Conservation (phyloP, 208 protist species). For the Acanthamoeba castellanii region DNA sequence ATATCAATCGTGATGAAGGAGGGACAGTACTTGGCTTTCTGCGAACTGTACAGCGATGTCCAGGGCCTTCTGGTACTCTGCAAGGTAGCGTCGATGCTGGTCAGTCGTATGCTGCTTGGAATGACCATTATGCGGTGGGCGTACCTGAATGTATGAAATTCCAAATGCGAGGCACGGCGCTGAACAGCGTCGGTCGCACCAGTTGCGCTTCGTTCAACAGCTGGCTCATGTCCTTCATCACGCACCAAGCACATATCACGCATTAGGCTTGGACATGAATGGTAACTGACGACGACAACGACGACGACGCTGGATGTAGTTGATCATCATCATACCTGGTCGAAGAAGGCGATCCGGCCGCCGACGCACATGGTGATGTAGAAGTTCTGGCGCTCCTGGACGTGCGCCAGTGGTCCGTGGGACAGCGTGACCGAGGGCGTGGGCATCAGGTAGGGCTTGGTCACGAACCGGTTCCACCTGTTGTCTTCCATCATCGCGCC, state of each 20-base stretch:
- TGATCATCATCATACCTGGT: neutral
- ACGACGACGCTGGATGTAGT: neutral
- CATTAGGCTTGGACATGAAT: neutral
- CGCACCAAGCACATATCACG: no score
- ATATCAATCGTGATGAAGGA: no score
- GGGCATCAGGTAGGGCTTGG: constrained; percentile 54
- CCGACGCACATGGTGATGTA: constrained; percentile 59
- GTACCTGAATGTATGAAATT: neutral
- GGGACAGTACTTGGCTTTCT: neutral
- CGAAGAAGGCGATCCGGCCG: constrained; percentile 9
- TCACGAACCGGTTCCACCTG: constrained; percentile 43
- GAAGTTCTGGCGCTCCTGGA: constrained; percentile 18
- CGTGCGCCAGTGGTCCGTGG: constrained; percentile 33
- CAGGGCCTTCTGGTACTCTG: constrained; percentile 3
- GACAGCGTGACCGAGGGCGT: neutral
- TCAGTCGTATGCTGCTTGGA: no score
- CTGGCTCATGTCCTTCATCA: neutral
- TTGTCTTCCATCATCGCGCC: constrained; percentile 27
- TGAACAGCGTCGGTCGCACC: neutral
- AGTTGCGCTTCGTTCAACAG: constrained; percentile 30
- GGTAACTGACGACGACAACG: neutral
- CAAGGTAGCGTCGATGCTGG: no score
- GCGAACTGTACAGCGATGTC: neutral
- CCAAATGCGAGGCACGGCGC: neutral
- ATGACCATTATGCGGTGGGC: neutral